Evolutionary conservation across 2,329 filamentous ascomycete genomes (phyloP).

Genomic region (Neofusicoccum cordaticola): DNA sequence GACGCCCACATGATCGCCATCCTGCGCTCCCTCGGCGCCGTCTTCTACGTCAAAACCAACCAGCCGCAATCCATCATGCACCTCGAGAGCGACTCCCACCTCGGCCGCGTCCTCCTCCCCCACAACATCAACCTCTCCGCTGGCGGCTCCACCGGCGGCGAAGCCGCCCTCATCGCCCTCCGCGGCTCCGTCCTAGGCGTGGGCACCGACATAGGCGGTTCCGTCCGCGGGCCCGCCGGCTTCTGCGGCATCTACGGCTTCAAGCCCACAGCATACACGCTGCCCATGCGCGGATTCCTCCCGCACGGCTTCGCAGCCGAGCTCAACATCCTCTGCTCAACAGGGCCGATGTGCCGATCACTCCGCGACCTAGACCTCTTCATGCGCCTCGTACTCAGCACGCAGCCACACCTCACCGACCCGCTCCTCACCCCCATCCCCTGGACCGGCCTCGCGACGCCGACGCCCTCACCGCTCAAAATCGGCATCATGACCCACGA

Average conservation of each 20-base stretch:
- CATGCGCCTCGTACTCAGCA: conserved; percentile 18
- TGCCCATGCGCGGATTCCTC: conserved; percentile 20
- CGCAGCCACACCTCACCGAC: conserved; percentile 22
- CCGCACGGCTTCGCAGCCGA: conserved; percentile 20
- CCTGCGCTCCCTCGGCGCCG: conserved; percentile 40
- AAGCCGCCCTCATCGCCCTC: conserved; percentile 53
- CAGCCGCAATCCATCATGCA: conserved; percentile 56
- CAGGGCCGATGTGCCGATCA: conserved; percentile 23
- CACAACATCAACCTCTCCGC: conserved; percentile 50
- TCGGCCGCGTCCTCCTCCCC: conserved; percentile 54
- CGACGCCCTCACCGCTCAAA: conserved; percentile 30
- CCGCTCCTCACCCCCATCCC: conserved; percentile 23
- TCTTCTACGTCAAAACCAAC: conserved; percentile 54
- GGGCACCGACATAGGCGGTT: conserved; percentile 25
- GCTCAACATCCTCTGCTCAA: conserved; percentile 21
- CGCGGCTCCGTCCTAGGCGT: conserved; percentile 54
- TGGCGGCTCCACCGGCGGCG: conserved; percentile 56
- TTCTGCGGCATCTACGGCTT: conserved; percentile 15
- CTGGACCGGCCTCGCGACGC: conserved; percentile 23
- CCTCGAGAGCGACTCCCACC: conserved; percentile 48
- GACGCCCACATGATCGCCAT: conserved; percentile 27
- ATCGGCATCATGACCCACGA: conserved; percentile 46
- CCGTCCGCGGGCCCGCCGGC: conserved; percentile 15
- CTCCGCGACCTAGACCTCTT: conserved; percentile 24
- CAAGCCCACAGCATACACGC: conserved; percentile 15